A percentile compares a stretch with the other conserved stretches of the same genome.
Evolutionary conservation across 805 yeast species (phyloP).

Genomic region (Debaryomyces maramus): DNA sequence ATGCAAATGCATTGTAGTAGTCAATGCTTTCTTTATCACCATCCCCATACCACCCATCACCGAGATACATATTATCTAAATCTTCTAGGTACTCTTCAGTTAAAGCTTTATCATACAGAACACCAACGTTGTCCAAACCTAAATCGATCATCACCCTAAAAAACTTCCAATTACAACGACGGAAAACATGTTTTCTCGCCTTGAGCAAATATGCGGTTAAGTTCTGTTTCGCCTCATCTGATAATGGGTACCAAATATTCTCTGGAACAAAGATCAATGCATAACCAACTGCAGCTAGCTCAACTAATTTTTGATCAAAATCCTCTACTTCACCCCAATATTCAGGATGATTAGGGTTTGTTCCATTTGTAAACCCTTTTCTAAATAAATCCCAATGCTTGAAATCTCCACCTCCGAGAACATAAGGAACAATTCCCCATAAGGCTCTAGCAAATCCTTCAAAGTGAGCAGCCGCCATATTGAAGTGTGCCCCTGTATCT

Average conservation of each 20-base stretch:
- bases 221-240: slow-evolving; percentile 14
- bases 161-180: slow-evolving; percentile 25
- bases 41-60: slow-evolving; percentile 33
- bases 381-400: slow-evolving; percentile 21
- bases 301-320: slow-evolving; percentile 25
- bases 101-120: slow-evolving; percentile 7
- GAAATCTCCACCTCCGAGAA: slow-evolving; percentile 18
- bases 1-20: slow-evolving; percentile 30
- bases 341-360: slow-evolving; percentile 23
- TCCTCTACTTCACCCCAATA: slow-evolving; percentile 26
- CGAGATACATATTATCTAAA: slow-evolving; percentile 20
- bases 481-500: slow-evolving; percentile 23
- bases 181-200: slow-evolving; percentile 16
- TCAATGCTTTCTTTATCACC: slow-evolving; percentile 23
- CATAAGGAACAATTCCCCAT: slow-evolving; percentile 30
- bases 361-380: slow-evolving; percentile 24
- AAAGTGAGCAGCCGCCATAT: slow-evolving; percentile 19
- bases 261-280: slow-evolving; percentile 22
- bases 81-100: slow-evolving; percentile 18
- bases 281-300: slow-evolving; percentile 28
- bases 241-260: slow-evolving; percentile 25
- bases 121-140: slow-evolving; percentile 23
- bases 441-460: slow-evolving; percentile 30
- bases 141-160: slow-evolving; percentile 26
- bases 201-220: slow-evolving; percentile 15